These are phyloP conservation scores for Cutaneotrichosporon cyanovorans DNA, from an alignment of 1,284 basidiomycete genomes.

Conservation along the genomic window DNA sequence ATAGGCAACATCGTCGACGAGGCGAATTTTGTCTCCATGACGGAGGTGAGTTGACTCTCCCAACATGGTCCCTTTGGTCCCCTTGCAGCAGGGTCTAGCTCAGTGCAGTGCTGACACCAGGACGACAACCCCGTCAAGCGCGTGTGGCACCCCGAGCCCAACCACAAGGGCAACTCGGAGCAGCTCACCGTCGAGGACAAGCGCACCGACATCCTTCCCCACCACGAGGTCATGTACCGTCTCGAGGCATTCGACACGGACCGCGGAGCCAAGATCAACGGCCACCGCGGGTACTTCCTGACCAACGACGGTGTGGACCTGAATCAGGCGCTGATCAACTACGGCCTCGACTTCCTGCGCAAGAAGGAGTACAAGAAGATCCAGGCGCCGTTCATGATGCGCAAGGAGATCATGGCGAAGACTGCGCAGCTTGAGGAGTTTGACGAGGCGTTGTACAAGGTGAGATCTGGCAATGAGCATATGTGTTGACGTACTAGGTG, in stretches of 20 bases:
- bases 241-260: slow-evolving; percentile 95
- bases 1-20: slow-evolving; percentile 93
- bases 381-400: slow-evolving; percentile 98
- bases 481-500: slow-evolving; percentile 52
- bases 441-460: slow-evolving; percentile 97
- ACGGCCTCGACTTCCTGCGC: slow-evolving; percentile 88
- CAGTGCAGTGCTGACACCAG: slow-evolving; percentile 39
- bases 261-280: slow-evolving; percentile 84
- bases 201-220: slow-evolving; percentile 69
- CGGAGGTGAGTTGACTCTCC: slow-evolving; percentile 66
- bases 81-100: neutral
- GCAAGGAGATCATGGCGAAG: slow-evolving; percentile 93
- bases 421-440: slow-evolving; percentile 97
- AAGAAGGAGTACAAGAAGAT: slow-evolving; percentile 82
- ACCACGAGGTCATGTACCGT: slow-evolving; percentile 91
- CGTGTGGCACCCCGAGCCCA: slow-evolving; percentile 80
- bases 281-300: slow-evolving; percentile 94
- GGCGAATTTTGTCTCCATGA: slow-evolving; percentile 73
- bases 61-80: neutral
- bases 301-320: slow-evolving; percentile 93
- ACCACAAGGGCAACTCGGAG: slow-evolving; percentile 50
- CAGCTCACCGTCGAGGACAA: slow-evolving; percentile 53
- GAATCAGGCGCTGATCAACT: slow-evolving; percentile 92
- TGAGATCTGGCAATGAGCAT: slow-evolving; percentile 27
- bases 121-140: slow-evolving; percentile 80